A percentile compares a stretch with the other conserved stretches of the same genome.
phyloP scores from a whole-genome alignment of 495 filamentous ascomycete species.

The Hamigera avellanea region DNA sequence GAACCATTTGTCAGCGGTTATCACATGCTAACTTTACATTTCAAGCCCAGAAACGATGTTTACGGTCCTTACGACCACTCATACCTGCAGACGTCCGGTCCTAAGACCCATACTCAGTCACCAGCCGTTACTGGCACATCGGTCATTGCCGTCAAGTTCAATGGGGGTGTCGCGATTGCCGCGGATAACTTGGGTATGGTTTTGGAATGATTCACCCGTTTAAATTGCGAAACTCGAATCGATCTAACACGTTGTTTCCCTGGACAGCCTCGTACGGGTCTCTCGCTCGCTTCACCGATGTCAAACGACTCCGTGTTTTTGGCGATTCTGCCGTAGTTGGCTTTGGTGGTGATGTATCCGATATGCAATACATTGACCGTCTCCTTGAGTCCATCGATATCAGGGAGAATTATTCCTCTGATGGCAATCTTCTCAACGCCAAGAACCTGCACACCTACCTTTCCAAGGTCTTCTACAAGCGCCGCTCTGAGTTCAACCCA shows the following conservation, averaged over 20 bases:
- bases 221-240: too few species aligned
- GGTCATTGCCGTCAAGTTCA: constrained; percentile 87
- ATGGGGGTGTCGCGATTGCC: constrained; percentile 89
- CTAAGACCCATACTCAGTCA: constrained; percentile 76
- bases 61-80: constrained; percentile 87
- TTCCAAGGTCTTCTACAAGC: constrained; percentile 84
- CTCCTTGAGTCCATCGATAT: constrained; percentile 76
- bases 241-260: constrained; percentile 1
- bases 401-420: constrained; percentile 69
- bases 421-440: constrained; percentile 58
- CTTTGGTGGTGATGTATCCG: constrained; percentile 89
- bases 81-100: constrained; percentile 58
- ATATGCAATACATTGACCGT: constrained; percentile 97
- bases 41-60: constrained; percentile 84
- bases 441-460: constrained; percentile 94
- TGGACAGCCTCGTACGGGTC: constrained; percentile 86
- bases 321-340: constrained; percentile 60
- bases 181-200: constrained; percentile 85
- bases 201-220: not conserved
- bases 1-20: constrained; percentile 11
- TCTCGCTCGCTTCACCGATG: constrained; percentile 89
- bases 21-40: constrained; percentile 16
- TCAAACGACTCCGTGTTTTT: constrained; percentile 80
- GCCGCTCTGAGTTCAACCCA: constrained; percentile 90
- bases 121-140: constrained; percentile 95